Base-by-base conservation (phyloP, 148 eudicot genomes). In the Hydrangea macrophylla region DNA sequence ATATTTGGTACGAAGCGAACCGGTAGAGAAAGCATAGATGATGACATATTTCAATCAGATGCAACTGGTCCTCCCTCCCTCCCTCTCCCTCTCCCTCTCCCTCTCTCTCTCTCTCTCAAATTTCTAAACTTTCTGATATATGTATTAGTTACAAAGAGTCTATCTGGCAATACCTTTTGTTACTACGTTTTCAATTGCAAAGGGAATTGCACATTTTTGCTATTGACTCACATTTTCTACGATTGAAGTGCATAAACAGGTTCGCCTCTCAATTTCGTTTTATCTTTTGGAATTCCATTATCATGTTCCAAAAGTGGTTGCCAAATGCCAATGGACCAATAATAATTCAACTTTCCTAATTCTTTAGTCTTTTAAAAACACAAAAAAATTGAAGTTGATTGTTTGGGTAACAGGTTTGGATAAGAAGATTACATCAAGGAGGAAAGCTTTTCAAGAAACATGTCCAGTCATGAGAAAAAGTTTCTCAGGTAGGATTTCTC, bases 1-100 rank as follows among this genome's bases (percentile, higher is more conserved):
- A 76, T 90, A 35, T 85, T 85, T 64, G 78, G 76, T 59, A 81
- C 92, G 25, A 89, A 85, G 73, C 55, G 56, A 67, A 73, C 56
- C 60, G 58, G 72, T 44, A 77, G 78, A 67, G 73, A 58, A 31
- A 60, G 37, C 42, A 77, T 85, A 27, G 92, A 89, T 12, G 83
- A 83, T 10, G 82, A 82, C 20, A 35, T 31, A 24, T 27, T 57
- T 58, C 80, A 82, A 55, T 63, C 91, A 74, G 92, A 85, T 68
- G 48, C 58, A 55, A 28, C 68, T 58, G 54, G 25, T 23, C 75
- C 25, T 22, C 53, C 9, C 48, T 33, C 2, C 20, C 35, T 44
- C 0, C 27, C 17, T 36, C 17, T 69, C 66, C 26, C 24, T 50
- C 60, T 42, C 1, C 27, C 67, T 53, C 35, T 20, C 17, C 26